These are phyloP conservation scores for Blastocystis sp. DNA, from an alignment of 352 stramenopile species.

Conservation along the genomic window DNA sequence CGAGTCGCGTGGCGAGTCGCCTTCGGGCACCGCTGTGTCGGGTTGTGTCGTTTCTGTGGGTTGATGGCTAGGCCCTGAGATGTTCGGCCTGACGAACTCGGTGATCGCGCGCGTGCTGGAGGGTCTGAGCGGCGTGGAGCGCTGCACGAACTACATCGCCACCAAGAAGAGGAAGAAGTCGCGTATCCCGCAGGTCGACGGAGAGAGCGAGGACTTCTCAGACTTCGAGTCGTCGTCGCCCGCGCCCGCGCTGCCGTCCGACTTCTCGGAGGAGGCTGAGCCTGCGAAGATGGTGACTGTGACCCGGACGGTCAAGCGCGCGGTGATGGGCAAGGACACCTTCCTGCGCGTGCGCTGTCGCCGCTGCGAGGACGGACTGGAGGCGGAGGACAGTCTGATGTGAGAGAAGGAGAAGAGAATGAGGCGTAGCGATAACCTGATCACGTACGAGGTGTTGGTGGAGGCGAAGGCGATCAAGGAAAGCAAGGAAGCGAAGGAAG, in stretches of 20 bases:
- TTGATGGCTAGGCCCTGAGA: constrained; percentile 5
- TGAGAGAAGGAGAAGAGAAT: neutral
- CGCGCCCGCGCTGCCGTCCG: neutral
- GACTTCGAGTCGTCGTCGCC: neutral
- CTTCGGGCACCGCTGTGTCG: neutral
- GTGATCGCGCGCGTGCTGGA: neutral
- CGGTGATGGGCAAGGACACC: neutral
- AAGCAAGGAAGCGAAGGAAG: no score
- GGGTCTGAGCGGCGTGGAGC: neutral
- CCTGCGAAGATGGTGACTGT: neutral
- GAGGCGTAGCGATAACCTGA: neutral
- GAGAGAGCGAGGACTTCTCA: neutral
- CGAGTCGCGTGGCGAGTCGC: neutral
- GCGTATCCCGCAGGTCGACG: neutral
- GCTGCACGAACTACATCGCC: constrained; percentile 10
- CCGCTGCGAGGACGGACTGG: neutral
- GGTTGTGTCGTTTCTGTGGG: neutral
- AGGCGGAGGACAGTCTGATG: constrained; percentile 59
- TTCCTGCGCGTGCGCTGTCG: constrained; percentile 33
- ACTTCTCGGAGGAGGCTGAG: neutral
- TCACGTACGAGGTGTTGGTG: neutral
- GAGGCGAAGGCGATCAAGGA: no score
- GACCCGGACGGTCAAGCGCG: neutral
- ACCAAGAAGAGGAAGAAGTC: neutral
- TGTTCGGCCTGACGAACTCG: constrained; percentile 47